Base-by-base conservation (phyloP, 1,139 yeast species). In the Magnusiomyces paraingens region DNA sequence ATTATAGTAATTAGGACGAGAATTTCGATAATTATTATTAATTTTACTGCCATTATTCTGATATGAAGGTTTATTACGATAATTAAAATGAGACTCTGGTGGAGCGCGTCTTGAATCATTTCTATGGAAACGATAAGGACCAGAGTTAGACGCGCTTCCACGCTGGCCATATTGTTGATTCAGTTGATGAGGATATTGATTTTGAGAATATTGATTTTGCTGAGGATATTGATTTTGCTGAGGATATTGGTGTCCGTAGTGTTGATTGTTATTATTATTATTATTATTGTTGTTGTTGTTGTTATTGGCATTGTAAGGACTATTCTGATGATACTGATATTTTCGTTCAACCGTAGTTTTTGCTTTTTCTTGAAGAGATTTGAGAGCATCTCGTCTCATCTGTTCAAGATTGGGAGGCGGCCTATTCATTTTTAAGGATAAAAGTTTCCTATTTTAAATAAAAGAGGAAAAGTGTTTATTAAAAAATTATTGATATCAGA, bases 321-420 rank as follows among this genome's bases (percentile, higher is more conserved):
- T 5, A 26, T 26, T 26, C 32, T 26, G 32, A 8, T 8, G 32
- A 8, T 26, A 26, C 32, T 26, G 32, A 26, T 4, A 26, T 4
- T 8, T 26, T 26, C 32, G 32, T 26, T 26, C 32, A 26, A 8
- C 32, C 8, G 32, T 26, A 26, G 32, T n/a, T 11, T 12, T 12
- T 5, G 46, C 46, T 15, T 43, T 43, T 43, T 43, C 29, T 12
- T 43, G 46, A n/a, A 43, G 20, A n/a, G 46, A 43, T 43, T 14
- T 43, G 35, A 43, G 32, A 43, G 46, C 46, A 21, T 43, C 35
- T 4, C 20, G 20, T 20, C 46, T 26, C 15, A 12, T 14, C n/a
- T 20, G 26, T 22, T 43, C 46, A 15, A 43, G 35, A 43, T 43
- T 21, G 11, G 15, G 21, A 20, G 46, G 32, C 3, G 22, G 14